Conservation (phyloP, 1,284 basidiomycete species). For the Cutaneotrichosporon daszewskae region DNA sequence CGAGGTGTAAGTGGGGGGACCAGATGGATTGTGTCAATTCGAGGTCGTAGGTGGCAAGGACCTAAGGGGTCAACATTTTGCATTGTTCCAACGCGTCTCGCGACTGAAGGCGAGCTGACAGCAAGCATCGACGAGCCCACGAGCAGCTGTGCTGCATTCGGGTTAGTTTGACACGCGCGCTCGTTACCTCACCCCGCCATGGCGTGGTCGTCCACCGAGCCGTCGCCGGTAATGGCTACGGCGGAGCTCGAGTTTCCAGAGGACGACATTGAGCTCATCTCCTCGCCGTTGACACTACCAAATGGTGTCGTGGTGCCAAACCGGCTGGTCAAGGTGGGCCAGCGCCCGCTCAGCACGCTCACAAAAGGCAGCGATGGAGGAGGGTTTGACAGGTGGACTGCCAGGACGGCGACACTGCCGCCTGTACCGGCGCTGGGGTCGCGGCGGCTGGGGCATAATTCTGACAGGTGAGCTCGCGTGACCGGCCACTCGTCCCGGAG, state of each 20-base stretch:
- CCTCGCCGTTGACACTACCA: slow-evolving; percentile 54
- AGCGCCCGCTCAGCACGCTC: background rate
- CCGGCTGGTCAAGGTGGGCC: slow-evolving; percentile 52
- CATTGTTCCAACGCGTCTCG: too few species aligned
- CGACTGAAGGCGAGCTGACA: too few species aligned
- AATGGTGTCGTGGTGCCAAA: slow-evolving; percentile 52
- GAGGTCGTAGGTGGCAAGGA: too few species aligned
- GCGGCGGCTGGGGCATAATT: slow-evolving; percentile 78
- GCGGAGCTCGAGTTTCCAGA: slow-evolving; percentile 6
- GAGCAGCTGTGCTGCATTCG: too few species aligned
- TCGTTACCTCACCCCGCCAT: too few species aligned
- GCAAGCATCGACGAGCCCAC: too few species aligned
- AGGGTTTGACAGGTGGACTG: slow-evolving; percentile 68
- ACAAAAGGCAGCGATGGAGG: slow-evolving; percentile 71
- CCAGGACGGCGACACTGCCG: slow-evolving; percentile 61
- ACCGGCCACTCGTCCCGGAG: background rate
- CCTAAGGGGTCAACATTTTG: too few species aligned
- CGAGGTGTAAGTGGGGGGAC: background rate
- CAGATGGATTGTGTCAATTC: background rate
- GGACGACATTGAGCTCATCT: slow-evolving; percentile 36
- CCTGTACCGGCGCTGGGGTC: slow-evolving; percentile 73
- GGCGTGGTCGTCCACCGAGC: too few species aligned
- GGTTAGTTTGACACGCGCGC: too few species aligned
- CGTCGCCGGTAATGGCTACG: too few species aligned
- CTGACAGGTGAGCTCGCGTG: slow-evolving; percentile 57